A percentile compares a stretch with the other conserved stretches of the same genome.
phyloP scores from a whole-genome alignment of 108 stramenopile genomes.

The Pseudonitzschia delicatissima region DNA sequence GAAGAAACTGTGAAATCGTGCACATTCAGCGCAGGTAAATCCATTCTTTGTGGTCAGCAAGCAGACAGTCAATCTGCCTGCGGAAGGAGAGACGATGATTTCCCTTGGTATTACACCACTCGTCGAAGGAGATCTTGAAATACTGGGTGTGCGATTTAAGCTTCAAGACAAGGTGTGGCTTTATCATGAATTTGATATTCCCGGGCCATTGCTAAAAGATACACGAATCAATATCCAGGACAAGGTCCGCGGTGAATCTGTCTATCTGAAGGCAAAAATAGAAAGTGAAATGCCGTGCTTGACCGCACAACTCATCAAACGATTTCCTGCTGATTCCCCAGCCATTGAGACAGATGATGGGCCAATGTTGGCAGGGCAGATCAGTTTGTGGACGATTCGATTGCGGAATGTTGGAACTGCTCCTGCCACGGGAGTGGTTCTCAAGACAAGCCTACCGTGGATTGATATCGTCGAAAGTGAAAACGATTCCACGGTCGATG shows the following conservation, averaged over 20 bases:
- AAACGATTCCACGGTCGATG: neutral
- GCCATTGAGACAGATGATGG: slow-evolving; percentile 10
- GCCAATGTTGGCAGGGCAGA: slow-evolving; percentile 66
- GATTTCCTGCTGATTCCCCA: neutral
- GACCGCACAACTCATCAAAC: slow-evolving; percentile 42
- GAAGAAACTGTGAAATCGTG: slow-evolving; percentile 19
- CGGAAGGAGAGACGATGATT: slow-evolving; percentile 33
- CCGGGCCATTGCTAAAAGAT: slow-evolving; percentile 67
- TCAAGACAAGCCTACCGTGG: slow-evolving; percentile 87
- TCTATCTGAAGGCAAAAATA: slow-evolving; percentile 62
- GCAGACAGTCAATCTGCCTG: slow-evolving; percentile 34
- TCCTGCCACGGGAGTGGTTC: slow-evolving; percentile 52
- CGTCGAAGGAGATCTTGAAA: slow-evolving; percentile 67
- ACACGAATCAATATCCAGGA: slow-evolving; percentile 60
- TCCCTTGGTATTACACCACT: slow-evolving; percentile 68
- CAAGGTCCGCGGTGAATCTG: slow-evolving; percentile 66
- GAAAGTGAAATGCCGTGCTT: slow-evolving; percentile 79
- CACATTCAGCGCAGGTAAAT: slow-evolving; percentile 32
- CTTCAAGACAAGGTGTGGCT: slow-evolving; percentile 77
- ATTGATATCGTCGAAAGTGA: slow-evolving; percentile 42
- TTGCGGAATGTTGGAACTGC: slow-evolving; percentile 78
- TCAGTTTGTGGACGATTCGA: slow-evolving; percentile 71
- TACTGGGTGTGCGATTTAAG: slow-evolving; percentile 72
- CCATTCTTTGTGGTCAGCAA: slow-evolving; percentile 84
- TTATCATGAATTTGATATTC: slow-evolving; percentile 67